Evolutionary conservation across 805 yeast genomes (phyloP).

Genomic region (Debaryomyces castellii): DNA sequence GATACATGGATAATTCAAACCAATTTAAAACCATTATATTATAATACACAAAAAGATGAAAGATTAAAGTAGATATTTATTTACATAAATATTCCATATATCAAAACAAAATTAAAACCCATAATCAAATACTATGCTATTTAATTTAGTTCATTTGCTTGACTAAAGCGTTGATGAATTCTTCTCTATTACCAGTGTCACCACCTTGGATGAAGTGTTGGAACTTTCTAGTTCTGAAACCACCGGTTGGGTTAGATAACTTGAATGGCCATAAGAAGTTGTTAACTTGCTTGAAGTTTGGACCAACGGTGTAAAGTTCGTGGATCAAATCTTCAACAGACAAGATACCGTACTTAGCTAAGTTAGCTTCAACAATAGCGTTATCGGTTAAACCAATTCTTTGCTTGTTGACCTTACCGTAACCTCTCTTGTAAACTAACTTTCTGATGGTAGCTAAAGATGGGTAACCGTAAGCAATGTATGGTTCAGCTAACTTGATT

Average conservation of each 20-base stretch:
- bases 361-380: constrained; percentile 80
- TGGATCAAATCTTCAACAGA: constrained; percentile 93
- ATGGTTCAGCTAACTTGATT: constrained; percentile 92
- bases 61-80: constrained; percentile 3
- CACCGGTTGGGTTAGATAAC: constrained; percentile 95
- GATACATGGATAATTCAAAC: constrained; percentile 11
- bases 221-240: constrained; percentile 98
- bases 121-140: constrained; percentile 2
- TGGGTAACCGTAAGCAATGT: constrained; percentile 98
- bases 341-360: constrained; percentile 90
- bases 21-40: background rate
- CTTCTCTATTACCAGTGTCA: constrained; percentile 98
- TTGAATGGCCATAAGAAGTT: constrained; percentile 98
- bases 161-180: constrained; percentile 90
- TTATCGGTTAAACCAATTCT: constrained; percentile 89
- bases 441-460: constrained; percentile 87
- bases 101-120: constrained; percentile 1
- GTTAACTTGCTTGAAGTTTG: constrained; percentile 98
- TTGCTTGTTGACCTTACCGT: constrained; percentile 96
- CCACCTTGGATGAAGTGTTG: constrained; percentile 97
- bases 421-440: constrained; percentile 96
- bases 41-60: constrained; percentile 2
- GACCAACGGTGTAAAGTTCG: constrained; percentile 95
- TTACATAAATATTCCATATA: constrained; percentile 6
- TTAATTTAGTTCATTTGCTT: constrained; percentile 82